Conservation (phyloP, 768 basidiomycete genomes). For the Gyrodon lividus region DNA sequence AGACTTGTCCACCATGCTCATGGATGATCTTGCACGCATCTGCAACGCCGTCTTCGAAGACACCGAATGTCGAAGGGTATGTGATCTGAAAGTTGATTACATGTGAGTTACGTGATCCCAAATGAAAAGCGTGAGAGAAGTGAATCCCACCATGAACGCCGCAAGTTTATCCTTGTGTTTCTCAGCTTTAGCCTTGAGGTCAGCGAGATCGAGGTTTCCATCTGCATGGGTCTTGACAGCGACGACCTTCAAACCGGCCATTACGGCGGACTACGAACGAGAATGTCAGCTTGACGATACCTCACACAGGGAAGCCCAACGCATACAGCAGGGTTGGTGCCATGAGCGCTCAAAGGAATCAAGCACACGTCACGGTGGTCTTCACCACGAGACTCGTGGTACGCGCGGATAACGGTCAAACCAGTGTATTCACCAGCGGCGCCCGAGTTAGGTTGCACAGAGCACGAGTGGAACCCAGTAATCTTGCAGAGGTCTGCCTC, state of each 20-base stretch:
- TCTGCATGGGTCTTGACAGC: slow-evolving; percentile 86
- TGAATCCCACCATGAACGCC: slow-evolving; percentile 80
- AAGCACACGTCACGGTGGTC: slow-evolving; percentile 86
- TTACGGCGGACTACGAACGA: slow-evolving; percentile 77
- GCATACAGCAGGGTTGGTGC: slow-evolving; percentile 95
- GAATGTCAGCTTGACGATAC: slow-evolving; percentile 14
- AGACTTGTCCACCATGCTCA: slow-evolving; percentile 94
- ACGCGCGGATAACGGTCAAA: slow-evolving; percentile 91
- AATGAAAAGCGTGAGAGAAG: slow-evolving; percentile 12
- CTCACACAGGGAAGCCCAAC: neutral
- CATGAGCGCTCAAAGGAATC: slow-evolving; percentile 95
- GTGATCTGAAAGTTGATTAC: slow-evolving; percentile 60
- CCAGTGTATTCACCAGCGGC: slow-evolving; percentile 98
- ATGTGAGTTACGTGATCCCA: slow-evolving; percentile 2
- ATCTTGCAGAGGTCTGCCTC: slow-evolving; percentile 89
- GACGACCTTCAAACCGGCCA: slow-evolving; percentile 97
- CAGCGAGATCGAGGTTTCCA: slow-evolving; percentile 86
- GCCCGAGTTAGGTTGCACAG: slow-evolving; percentile 98
- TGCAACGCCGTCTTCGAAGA: slow-evolving; percentile 90
- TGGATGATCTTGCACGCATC: slow-evolving; percentile 93
- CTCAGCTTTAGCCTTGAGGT: slow-evolving; percentile 84
- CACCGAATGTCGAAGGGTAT: slow-evolving; percentile 96
- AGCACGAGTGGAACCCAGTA: slow-evolving; percentile 95
- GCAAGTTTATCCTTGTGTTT: slow-evolving; percentile 90
- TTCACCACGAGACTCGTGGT: slow-evolving; percentile 87